Base-by-base conservation (phyloP, 139 green algal species). In the Chlorella sp. region DNA sequence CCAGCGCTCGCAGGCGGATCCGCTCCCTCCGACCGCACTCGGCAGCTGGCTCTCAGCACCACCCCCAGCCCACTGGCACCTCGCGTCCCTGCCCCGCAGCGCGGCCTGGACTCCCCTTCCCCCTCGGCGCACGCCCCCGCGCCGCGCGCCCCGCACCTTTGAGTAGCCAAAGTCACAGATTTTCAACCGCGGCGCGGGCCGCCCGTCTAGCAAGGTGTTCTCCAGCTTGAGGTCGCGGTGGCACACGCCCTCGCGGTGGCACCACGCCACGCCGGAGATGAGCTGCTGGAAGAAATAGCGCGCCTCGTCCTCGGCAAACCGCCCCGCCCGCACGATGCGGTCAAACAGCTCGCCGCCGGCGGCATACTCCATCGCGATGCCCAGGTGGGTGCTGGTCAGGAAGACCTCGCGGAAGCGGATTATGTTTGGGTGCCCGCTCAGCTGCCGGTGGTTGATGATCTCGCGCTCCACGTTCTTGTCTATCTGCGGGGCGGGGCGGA, bases 211-310 rank as follows among this genome's bases (percentile, higher is more conserved):
- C 56, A 99, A 84, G 23, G 96, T 98, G 84, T 99, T 99, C 67
- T 99, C 96, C 25, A 99, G 85, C 84, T 98, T 99, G 42, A 99
- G 81, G 78, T 99, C 96, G 7, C 96, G 82, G 79, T 99, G 96
- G 77, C 93, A 98, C 31, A 99, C 90, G 51, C 95, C 94, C 88
- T 89, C 91, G 1, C 63, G 77, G 79, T 99, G 96, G 81, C 96
- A 99, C 85, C 94, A 96, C 45, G 94, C 88, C 53, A 99, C 93
- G 27, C 96, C 96, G 8, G 85, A 93, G 19, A 98, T 93, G 17
- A 99, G 81, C 87, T 99, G 96, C 85, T 99, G 96, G 77, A 99
- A 99, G 81, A 98, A 99, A 81, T 96, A 99, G 7, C 96, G 77
- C 5, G 96, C 96, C 86, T 99, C 96, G 51, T 98, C 93, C 72